Base-by-base conservation (phyloP, 2,329 filamentous ascomycete genomes). In the Pseudonectria foliicola region DNA sequence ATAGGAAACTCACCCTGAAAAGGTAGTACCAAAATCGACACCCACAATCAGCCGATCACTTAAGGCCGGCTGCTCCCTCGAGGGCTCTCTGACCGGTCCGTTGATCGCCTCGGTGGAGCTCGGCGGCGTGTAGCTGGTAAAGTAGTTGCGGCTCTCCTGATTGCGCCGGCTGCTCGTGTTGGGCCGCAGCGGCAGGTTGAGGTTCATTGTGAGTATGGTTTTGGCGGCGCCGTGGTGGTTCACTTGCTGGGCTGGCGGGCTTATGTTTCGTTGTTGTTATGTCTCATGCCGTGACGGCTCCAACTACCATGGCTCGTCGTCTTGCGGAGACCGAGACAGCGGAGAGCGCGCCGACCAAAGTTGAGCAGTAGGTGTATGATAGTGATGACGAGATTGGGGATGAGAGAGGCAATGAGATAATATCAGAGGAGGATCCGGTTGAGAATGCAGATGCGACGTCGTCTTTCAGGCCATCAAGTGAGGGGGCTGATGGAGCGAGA, bases 21-120 rank as follows among this genome's bases (percentile, higher is more conserved):
- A 89, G 2, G 84, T 89, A n/a, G 85, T 89, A 11, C 85, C 85
- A 63, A 89, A 89, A 56, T 89, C 85, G 7, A 89, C 77, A 7
- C 83, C 85, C 24, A 89, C 82, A 48, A 88, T 83, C 46, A 87
- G 61, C 35, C 80, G 70, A 53, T 86, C 82, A 44, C 63, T 70
- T 30, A 69, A 55, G 10, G 70, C 64, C 21, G 67, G 59, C 37
- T 69, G 63, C 47, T 77, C 73, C 48, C 68, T 61, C 16, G 65
- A 61, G 16, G 71, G 68, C 46, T 78, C 75, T 40, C 75, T 66
- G 18, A 77, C 65, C 11, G 75, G 75, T 4, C 74, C 75, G 53
- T 77, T 73, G 59, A 80, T 77, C 29, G 76, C 75, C 54, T 80
- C 76, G 1, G 75, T 72, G 13, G 73, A 73, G 25, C 73, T 72